Percentiles rank a stretch among this genome's conserved stretches.
phyloP scores from a whole-genome alignment of 2,329 filamentous ascomycete genomes.

The Ceratocystis albifundus region DNA sequence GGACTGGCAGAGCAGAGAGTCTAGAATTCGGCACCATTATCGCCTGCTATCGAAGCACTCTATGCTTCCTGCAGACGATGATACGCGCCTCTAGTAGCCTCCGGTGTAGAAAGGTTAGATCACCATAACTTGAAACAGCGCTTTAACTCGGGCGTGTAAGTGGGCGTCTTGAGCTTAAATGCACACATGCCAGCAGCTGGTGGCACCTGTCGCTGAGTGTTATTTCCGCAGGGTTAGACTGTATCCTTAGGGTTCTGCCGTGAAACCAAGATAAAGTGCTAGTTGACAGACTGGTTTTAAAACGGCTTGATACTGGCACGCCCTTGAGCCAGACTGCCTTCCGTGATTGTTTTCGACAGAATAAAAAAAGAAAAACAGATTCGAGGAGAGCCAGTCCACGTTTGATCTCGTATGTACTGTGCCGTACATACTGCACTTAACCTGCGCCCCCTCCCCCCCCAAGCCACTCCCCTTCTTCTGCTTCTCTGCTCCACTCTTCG shows the following conservation, averaged over 20 bases:
- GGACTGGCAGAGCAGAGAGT: background rate
- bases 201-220: background rate
- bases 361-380: background rate
- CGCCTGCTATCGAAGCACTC: background rate
- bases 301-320: too few species aligned
- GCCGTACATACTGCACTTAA: background rate
- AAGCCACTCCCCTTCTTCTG: too few species aligned
- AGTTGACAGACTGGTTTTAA: too few species aligned
- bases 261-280: background rate
- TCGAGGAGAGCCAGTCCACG: background rate
- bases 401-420: background rate
- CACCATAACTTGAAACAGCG: slow-evolving; percentile 2
- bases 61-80: slow-evolving; percentile 2
- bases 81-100: slow-evolving; percentile 4
- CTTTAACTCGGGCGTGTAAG: background rate
- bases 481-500: background rate
- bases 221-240: too few species aligned
- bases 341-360: background rate
- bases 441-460: background rate
- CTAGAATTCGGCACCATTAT: background rate
- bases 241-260: too few species aligned
- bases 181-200: background rate
- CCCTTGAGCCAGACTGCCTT: too few species aligned
- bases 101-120: slow-evolving; percentile 10
- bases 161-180: background rate